A percentile compares a stretch with the other conserved stretches of the same genome.
Conservation (phyloP, 2,329 filamentous ascomycete genomes). For the Myotisia sp. region DNA sequence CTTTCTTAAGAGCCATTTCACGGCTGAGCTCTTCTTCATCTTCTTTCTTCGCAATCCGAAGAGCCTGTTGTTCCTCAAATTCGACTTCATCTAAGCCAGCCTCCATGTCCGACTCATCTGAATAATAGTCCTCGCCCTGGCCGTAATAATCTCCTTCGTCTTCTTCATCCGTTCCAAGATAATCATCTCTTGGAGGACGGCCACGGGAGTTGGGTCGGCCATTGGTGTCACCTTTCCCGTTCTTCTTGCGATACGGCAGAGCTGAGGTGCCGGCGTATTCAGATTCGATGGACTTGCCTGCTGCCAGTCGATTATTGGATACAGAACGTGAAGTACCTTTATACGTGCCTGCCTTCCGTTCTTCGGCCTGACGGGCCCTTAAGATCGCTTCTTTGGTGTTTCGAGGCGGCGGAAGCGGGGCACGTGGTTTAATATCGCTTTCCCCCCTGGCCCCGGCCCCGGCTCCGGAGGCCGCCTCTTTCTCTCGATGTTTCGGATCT, state of each 20-base stretch:
- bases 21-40: constrained; percentile 33
- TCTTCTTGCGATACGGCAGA: constrained; percentile 17
- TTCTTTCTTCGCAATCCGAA: constrained; percentile 29
- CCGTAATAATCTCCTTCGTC: constrained; percentile 31
- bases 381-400: constrained; percentile 16
- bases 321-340: constrained; percentile 23
- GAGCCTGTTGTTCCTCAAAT: constrained; percentile 30
- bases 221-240: constrained; percentile 17
- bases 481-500: constrained; percentile 30
- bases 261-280: constrained; percentile 32
- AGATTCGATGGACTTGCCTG: constrained; percentile 16
- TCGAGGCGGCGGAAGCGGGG: constrained; percentile 10
- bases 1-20: constrained; percentile 32
- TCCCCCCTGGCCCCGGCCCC: not conserved
- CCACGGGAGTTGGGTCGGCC: constrained; percentile 1
- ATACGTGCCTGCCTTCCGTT: constrained; percentile 21
- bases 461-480: constrained; percentile 6
- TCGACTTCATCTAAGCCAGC: constrained; percentile 34
- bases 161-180: constrained; percentile 35
- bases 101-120: constrained; percentile 38
- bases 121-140: constrained; percentile 28
- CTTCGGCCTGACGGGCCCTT: constrained; percentile 13
- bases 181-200: constrained; percentile 25
- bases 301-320: constrained; percentile 9
- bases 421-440: constrained; percentile 17